Conservation (phyloP, 2,329 filamentous ascomycete genomes). For the Alternaria conjuncta region DNA sequence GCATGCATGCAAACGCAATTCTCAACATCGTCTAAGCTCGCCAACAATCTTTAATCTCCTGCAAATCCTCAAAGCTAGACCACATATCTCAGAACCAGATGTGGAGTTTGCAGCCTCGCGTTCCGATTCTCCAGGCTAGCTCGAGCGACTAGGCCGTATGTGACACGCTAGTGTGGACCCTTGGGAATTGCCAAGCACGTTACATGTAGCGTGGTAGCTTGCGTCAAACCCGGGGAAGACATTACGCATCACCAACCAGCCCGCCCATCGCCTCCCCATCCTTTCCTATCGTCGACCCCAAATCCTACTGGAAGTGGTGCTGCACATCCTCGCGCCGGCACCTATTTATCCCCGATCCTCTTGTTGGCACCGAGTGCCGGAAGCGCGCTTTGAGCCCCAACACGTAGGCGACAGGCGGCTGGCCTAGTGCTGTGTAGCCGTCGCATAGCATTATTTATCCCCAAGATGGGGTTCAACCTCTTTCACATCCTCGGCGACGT, state of each 20-base stretch:
- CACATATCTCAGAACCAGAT: background rate
- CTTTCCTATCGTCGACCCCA: background rate
- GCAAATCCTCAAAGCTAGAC: background rate
- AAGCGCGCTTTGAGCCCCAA: slow-evolving; percentile 1
- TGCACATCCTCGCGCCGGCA: background rate
- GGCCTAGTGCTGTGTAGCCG: slow-evolving; percentile 35
- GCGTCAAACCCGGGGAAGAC: slow-evolving; percentile 9
- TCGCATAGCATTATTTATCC: slow-evolving; percentile 8
- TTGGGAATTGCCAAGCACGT: slow-evolving; percentile 8
- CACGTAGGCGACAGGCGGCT: slow-evolving; percentile 22
- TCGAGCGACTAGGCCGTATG: background rate
- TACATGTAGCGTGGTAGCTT: slow-evolving; percentile 12
- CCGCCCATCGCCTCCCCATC: background rate
- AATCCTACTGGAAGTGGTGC: background rate
- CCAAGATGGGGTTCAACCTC: slow-evolving; percentile 50
- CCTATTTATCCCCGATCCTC: background rate
- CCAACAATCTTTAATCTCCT: background rate
- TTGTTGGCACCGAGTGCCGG: slow-evolving; percentile 3
- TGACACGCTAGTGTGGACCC: background rate
- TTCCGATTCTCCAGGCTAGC: slow-evolving; percentile 3
- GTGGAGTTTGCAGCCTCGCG: slow-evolving; percentile 1
- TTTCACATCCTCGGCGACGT: slow-evolving; percentile 84
- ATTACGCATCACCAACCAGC: slow-evolving; percentile 8
- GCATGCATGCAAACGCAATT: background rate
- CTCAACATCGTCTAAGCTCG: background rate